Conservation (phyloP, 768 basidiomycete species). For the Crucibulum laeve region DNA sequence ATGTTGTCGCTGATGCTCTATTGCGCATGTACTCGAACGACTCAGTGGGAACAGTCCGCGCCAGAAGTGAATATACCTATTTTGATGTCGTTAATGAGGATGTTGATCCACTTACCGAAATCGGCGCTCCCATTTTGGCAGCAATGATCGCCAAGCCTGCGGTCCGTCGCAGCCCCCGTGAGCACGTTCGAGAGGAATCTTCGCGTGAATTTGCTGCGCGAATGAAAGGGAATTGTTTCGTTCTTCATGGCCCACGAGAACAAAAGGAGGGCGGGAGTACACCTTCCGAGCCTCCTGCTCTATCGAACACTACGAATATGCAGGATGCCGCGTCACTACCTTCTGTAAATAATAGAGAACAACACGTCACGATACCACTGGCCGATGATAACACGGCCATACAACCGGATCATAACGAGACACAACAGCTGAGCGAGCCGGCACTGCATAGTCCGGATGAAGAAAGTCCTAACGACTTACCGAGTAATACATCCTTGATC, state of each 20-base stretch:
- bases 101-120: not conserved
- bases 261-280: conserved; percentile 18
- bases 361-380: no score
- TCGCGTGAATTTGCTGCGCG: conserved; percentile 13
- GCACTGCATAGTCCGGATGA: no score
- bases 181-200: conserved; percentile 13
- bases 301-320: no score
- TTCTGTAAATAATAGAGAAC: no score
- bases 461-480: no score
- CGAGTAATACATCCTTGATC: no score
- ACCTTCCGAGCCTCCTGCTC: no score
- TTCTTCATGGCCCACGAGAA: conserved; percentile 20
- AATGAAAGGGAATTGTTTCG: conserved; percentile 14
- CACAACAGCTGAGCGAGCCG: no score
- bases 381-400: no score
- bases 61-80: conserved; percentile 8
- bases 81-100: conserved; percentile 8
- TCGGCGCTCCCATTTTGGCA: not conserved
- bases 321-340: no score
- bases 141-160: conserved; percentile 6
- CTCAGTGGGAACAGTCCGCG: conserved; percentile 6
- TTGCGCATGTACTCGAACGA: conserved; percentile 14
- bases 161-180: conserved; percentile 1
- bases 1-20: conserved; percentile 23
- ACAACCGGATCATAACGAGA: no score